These are phyloP conservation scores for Fusarium longipes DNA, from an alignment of 2,329 filamentous ascomycete species.

Conservation along the genomic window DNA sequence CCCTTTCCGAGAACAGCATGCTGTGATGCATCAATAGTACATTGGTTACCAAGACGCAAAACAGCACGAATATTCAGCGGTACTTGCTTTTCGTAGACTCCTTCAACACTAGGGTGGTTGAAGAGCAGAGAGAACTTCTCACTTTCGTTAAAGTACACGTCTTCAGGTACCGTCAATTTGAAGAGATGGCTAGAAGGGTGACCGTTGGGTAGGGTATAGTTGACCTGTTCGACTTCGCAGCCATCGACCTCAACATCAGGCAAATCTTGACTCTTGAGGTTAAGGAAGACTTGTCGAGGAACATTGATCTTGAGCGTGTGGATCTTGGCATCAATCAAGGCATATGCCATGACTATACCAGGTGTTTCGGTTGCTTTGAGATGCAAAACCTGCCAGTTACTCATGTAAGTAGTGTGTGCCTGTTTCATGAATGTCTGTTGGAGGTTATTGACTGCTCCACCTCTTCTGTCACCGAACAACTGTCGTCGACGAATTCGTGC, in stretches of 20 bases:
- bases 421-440: slow-evolving; percentile 87
- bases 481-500: slow-evolving; percentile 87
- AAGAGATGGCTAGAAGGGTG: slow-evolving; percentile 95
- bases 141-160: slow-evolving; percentile 84
- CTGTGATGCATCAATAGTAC: slow-evolving; percentile 92
- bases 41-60: slow-evolving; percentile 88
- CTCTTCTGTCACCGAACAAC: slow-evolving; percentile 87
- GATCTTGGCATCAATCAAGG: slow-evolving; percentile 92
- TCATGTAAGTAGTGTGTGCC: slow-evolving; percentile 88
- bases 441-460: slow-evolving; percentile 62
- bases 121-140: slow-evolving; percentile 86
- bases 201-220: slow-evolving; percentile 91
- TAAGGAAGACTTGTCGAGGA: slow-evolving; percentile 88
- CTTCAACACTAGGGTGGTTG: slow-evolving; percentile 93
- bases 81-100: slow-evolving; percentile 95
- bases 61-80: slow-evolving; percentile 88
- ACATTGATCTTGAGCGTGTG: slow-evolving; percentile 90
- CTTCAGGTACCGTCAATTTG: slow-evolving; percentile 90
- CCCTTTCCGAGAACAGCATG: slow-evolving; percentile 92
- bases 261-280: slow-evolving; percentile 86
- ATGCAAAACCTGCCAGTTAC: slow-evolving; percentile 95
- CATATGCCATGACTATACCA: slow-evolving; percentile 87
- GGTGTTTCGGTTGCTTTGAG: slow-evolving; percentile 84
- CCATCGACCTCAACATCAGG: slow-evolving; percentile 89
- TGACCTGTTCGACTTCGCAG: slow-evolving; percentile 92